Percentiles rank a stretch among this genome's conserved stretches.
Evolutionary conservation across 495 filamentous ascomycete species (phyloP).

Genomic region (Friedmanniomyces simplex): DNA sequence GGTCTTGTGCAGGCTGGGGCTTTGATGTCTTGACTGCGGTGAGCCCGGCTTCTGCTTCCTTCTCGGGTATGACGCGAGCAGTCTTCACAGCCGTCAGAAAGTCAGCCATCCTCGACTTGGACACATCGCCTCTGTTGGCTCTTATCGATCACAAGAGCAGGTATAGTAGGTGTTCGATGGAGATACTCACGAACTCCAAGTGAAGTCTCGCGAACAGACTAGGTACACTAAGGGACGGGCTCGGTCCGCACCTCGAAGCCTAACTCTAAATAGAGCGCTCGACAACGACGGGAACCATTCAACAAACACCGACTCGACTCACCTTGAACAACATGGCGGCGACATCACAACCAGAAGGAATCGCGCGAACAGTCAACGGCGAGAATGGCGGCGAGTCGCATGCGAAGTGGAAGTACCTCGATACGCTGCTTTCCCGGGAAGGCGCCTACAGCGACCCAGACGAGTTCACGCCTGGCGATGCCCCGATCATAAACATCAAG

Average conservation of each 20-base stretch:
- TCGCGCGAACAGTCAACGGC: slow-evolving; percentile 2
- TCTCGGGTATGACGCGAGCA: neutral
- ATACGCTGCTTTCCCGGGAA: slow-evolving; percentile 59
- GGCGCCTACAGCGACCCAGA: slow-evolving; percentile 73
- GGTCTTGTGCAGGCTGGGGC: neutral
- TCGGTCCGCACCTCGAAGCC: too few relatives aligned
- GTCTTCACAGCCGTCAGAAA: slow-evolving; percentile 26
- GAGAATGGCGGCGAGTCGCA: neutral
- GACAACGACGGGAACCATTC: too few relatives aligned
- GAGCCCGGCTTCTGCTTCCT: neutral
- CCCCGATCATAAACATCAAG: slow-evolving; percentile 49
- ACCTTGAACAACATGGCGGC: slow-evolving; percentile 4
- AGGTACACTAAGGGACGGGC: too few relatives aligned
- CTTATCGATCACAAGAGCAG: too few relatives aligned
- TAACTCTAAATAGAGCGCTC: too few relatives aligned
- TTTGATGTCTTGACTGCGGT: neutral
- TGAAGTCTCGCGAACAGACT: too few relatives aligned
- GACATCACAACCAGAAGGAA: slow-evolving; percentile 1
- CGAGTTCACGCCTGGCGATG: slow-evolving; percentile 48
- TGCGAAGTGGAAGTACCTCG: slow-evolving; percentile 49
- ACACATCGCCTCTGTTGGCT: slow-evolving; percentile 1
- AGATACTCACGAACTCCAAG: too few relatives aligned
- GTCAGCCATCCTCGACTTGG: slow-evolving; percentile 27
- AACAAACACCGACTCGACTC: too few relatives aligned
- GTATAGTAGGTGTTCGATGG: too few relatives aligned